Base-by-base conservation (phyloP, 768 basidiomycete species). In the Polyporus arcularius region DNA sequence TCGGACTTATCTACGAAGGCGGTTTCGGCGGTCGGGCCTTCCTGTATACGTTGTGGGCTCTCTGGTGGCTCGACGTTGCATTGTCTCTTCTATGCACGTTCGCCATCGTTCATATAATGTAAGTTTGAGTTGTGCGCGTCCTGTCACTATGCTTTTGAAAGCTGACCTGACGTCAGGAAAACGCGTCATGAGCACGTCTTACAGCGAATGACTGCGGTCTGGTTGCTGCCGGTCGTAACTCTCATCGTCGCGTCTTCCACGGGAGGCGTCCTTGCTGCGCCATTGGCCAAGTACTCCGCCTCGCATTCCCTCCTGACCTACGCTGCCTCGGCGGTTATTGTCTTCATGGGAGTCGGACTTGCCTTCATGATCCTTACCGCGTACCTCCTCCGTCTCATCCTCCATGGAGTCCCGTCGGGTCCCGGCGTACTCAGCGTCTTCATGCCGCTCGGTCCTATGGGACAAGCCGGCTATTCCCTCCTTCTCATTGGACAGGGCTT, bases 401-500 rank as follows among this genome's bases (percentile, higher is more conserved):
- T 84, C 10, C 68, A 84, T 65, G 87, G 86, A 9, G 76, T 84
- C 52, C 80, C 85, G 1, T 73, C 75, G 4, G 81, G 80, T 26
- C 66, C 68, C 3, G 71, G 72, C 14, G 77, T 88, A 51, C 71
- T 88, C 58, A 85, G 85, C 5, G 77, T 82, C 4, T 91, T 91
- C 71, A 78, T 92, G n/a, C 88, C 89, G 0, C 72, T 92, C 2
- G 91, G 91, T 3, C 88, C 90, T 0, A 82, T 82, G 55, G 89
- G 85, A 26, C 89, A 92, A 68, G 81, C 85, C 10, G 86, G 85
- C 1, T 85, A 80, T 63, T 77, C 83, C 1, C 69, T 86, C 40
- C 73, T 86, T 16, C 66, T 86, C 6, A 79, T 85, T n/a, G 86
- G 86, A 10, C 76, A 81, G 15, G 78, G 75, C 52, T 76, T 84